phyloP scores from a whole-genome alignment of 1,139 yeast species.

The Taphrina pruni region DNA sequence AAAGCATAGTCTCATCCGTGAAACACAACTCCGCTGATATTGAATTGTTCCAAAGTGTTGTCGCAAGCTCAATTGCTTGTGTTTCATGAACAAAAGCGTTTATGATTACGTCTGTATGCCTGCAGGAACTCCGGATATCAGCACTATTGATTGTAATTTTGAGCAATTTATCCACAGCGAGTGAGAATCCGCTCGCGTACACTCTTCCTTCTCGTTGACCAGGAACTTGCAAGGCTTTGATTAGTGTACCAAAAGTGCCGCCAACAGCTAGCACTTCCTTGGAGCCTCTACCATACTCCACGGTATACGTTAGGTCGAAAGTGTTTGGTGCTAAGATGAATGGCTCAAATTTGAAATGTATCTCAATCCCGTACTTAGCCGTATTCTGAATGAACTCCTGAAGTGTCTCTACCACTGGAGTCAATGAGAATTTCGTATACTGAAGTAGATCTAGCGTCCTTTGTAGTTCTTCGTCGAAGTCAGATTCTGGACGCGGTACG shows the following conservation, averaged over 20 bases:
- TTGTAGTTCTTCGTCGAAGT: neutral
- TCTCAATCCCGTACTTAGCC: neutral
- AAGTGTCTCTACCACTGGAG: neutral
- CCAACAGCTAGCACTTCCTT: conserved; percentile 74
- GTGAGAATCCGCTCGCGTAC: conserved; percentile 59
- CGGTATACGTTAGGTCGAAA: conserved; percentile 43
- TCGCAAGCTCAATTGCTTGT: conserved; percentile 15
- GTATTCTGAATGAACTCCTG: neutral
- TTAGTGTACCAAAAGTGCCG: conserved; percentile 74
- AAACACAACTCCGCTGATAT: conserved; percentile 17
- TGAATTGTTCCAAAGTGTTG: conserved; percentile 1
- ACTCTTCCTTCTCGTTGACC: conserved; percentile 49
- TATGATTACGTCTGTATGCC: conserved; percentile 15
- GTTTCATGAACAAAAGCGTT: conserved; percentile 14
- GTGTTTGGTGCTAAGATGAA: neutral
- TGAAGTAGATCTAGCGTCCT: neutral
- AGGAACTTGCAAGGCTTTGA: conserved; percentile 74
- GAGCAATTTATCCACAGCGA: conserved; percentile 26
- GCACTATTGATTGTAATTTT: neutral
- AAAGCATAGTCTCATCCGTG: conserved; percentile 12
- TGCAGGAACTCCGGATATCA: neutral
- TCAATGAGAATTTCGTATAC: neutral
- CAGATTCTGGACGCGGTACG: conserved; percentile 62
- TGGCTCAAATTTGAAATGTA: neutral
- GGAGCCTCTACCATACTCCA: conserved; percentile 58